Evolutionary conservation across 2,329 filamentous ascomycete species (phyloP).

Genomic region (Bretziella fagacearum): DNA sequence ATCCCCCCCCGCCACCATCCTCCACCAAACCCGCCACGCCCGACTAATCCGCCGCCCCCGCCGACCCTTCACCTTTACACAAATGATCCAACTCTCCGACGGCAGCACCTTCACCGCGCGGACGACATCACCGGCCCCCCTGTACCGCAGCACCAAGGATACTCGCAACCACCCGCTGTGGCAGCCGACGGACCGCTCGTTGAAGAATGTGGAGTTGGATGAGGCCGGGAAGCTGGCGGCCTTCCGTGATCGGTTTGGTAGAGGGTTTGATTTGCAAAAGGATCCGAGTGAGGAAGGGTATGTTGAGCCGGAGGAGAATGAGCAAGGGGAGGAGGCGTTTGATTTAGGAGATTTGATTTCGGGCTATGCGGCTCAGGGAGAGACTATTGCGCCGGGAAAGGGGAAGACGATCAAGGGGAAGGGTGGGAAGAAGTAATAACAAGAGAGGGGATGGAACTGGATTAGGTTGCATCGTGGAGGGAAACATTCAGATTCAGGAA

Average conservation of each 20-base stretch:
- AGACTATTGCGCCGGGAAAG: conserved; percentile 18
- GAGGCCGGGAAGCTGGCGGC: conserved; percentile 79
- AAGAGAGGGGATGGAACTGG: background rate
- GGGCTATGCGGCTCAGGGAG: conserved; percentile 25
- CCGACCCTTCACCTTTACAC: conserved; percentile 92
- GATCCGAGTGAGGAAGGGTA: conserved; percentile 20
- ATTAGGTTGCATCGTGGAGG: background rate
- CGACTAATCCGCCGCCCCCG: conserved; percentile 77
- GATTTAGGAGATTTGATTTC: conserved; percentile 35
- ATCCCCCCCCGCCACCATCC: conserved; percentile 17
- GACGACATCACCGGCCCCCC: conserved; percentile 51
- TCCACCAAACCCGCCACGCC: conserved; percentile 53
- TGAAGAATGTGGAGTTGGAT: conserved; percentile 83
- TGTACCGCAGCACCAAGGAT: conserved; percentile 55
- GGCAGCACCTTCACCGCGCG: conserved; percentile 69
- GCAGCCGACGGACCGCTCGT: conserved; percentile 68
- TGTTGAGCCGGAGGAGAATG: conserved; percentile 15
- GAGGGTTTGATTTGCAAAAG: conserved; percentile 54
- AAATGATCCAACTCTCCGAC: conserved; percentile 82
- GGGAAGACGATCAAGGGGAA: conserved; percentile 19
- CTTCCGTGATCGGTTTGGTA: conserved; percentile 72
- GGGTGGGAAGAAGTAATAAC: conserved; percentile 30
- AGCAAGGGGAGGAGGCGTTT: conserved; percentile 16
- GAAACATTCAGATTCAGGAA: background rate
- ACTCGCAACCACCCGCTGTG: conserved; percentile 77